These are phyloP conservation scores for Mycena latifolia DNA, from an alignment of 768 basidiomycete genomes.

Conservation along the genomic window DNA sequence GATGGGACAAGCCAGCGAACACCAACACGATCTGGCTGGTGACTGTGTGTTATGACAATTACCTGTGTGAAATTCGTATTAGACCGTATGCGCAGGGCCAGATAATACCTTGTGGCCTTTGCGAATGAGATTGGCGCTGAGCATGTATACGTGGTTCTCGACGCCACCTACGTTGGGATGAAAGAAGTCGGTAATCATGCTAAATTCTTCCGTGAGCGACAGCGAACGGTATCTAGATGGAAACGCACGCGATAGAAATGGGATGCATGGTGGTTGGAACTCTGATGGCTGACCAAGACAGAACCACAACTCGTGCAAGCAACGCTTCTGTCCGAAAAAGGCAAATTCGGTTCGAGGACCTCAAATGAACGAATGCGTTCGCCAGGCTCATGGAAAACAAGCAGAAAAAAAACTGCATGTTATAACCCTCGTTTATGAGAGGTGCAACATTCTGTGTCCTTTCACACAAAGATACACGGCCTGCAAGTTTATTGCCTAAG, in stretches of 20 bases:
- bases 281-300: not conserved
- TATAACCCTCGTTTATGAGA: too few species aligned
- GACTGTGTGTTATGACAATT: constrained; percentile 94
- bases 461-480: too few species aligned
- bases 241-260: constrained; percentile 52
- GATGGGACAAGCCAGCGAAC: constrained; percentile 89
- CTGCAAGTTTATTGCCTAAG: too few species aligned
- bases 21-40: constrained; percentile 87
- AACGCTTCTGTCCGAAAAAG: constrained; percentile 12
- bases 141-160: constrained; percentile 96
- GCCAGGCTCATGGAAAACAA: too few species aligned
- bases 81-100: too few species aligned
- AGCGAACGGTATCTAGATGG: not conserved
- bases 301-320: not conserved
- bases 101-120: constrained; percentile 92
- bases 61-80: constrained; percentile 67
- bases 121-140: constrained; percentile 84
- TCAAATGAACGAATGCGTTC: too few species aligned
- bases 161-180: constrained; percentile 95
- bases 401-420: too few species aligned
- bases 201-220: constrained; percentile 44
- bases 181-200: constrained; percentile 98
- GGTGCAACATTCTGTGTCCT: too few species aligned
- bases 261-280: constrained; percentile 42
- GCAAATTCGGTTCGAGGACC: too few species aligned